These are phyloP conservation scores for Paramyrothecium roridum DNA, from an alignment of 2,329 filamentous ascomycete genomes.

Conservation along the genomic window DNA sequence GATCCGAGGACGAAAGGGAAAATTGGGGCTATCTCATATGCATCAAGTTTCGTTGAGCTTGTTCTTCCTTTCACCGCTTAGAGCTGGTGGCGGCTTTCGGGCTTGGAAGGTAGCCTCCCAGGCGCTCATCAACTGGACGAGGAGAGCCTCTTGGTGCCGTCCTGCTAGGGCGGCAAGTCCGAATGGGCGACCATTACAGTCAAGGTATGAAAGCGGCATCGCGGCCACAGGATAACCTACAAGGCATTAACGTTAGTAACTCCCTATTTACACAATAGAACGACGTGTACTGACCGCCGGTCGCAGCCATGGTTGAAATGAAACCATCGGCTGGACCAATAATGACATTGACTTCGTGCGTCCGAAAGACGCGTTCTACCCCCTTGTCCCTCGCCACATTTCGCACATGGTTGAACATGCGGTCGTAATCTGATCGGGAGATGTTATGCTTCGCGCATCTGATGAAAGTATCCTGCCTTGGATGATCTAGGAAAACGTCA, in stretches of 20 bases:
- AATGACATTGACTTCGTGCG: slow-evolving; percentile 7
- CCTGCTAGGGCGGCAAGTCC: slow-evolving; percentile 6
- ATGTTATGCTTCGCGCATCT: slow-evolving; percentile 2
- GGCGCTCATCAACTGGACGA: slow-evolving; percentile 8
- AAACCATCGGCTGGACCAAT: slow-evolving; percentile 8
- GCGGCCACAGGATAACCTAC: slow-evolving; percentile 5
- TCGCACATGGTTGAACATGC: slow-evolving; percentile 1
- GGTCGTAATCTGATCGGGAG: slow-evolving; percentile 3
- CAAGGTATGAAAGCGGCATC: slow-evolving; percentile 4
- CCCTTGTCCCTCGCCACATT: slow-evolving; percentile 3
- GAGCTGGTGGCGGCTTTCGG: background rate
- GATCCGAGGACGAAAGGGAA: background rate
- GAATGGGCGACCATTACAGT: slow-evolving; percentile 5
- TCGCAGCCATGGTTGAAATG: slow-evolving; percentile 4
- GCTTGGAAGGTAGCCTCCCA: slow-evolving; percentile 9
- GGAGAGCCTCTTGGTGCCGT: slow-evolving; percentile 3
- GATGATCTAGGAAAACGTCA: slow-evolving; percentile 1
- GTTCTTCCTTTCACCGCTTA: background rate
- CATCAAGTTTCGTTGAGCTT: background rate
- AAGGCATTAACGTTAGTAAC: background rate
- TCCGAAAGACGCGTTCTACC: slow-evolving; percentile 1
- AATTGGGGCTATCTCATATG: background rate
- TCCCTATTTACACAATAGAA: too few relatives aligned
- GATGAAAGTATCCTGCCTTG: slow-evolving; percentile 4
- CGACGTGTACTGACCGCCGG: slow-evolving; percentile 1